These are phyloP conservation scores for Malus sieversii DNA, from an alignment of 306 rosid genomes.

Conservation along the genomic window DNA sequence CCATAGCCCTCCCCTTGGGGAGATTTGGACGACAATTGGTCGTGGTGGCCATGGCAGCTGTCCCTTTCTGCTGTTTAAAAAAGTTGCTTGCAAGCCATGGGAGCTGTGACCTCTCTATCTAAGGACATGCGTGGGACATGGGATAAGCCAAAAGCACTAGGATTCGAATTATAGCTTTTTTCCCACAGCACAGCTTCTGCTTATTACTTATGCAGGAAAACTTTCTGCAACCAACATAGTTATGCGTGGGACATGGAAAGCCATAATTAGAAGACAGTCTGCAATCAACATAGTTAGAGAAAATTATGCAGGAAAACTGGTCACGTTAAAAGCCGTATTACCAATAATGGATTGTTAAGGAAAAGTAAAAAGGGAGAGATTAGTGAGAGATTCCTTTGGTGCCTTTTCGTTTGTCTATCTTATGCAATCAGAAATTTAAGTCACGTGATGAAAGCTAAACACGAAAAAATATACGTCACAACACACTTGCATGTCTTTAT, in stretches of 20 bases:
- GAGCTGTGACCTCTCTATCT: not conserved
- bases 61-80: not conserved
- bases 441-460: no score
- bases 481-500: no score
- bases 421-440: no score
- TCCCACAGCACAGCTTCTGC: not conserved
- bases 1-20: not conserved
- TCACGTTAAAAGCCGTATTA: not conserved
- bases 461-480: no score
- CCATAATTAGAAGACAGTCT: not conserved
- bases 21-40: not conserved
- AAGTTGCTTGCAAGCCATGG: not conserved
- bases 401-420: not conserved
- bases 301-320: not conserved
- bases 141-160: slow-evolving; percentile 12
- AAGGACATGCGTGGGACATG: slow-evolving; percentile 15
- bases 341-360: not conserved
- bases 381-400: not conserved
- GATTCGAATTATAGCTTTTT: slow-evolving; percentile 20
- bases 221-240: no score
- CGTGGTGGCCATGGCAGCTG: not conserved
- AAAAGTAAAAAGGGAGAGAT: not conserved
- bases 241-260: no score
- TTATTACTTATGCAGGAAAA: not conserved
- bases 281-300: not conserved